These are phyloP conservation scores for Populus ilicifolia DNA, from an alignment of 345 rosid genomes.

Conservation along the genomic window DNA sequence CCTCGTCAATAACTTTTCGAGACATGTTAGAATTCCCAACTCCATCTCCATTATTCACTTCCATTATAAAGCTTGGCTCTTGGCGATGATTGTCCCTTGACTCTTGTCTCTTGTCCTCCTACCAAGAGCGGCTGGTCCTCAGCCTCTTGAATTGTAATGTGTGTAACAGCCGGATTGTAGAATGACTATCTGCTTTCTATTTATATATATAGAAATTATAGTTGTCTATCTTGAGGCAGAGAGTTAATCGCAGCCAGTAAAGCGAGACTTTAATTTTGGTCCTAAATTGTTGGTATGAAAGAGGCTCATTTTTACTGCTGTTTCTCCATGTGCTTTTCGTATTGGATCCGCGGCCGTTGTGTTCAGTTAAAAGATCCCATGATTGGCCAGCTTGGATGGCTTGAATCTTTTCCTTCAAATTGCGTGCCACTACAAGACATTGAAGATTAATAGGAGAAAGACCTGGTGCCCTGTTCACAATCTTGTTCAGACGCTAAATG, in stretches of 20 bases:
- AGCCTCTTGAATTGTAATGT: conserved; percentile 5
- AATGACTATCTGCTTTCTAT: not conserved
- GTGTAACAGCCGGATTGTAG: conserved; percentile 22
- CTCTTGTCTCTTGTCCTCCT: conserved; percentile 3
- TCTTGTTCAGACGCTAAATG: no score
- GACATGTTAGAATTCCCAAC: conserved; percentile 10
- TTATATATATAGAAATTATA: not conserved
- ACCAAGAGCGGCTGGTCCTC: conserved; percentile 22
- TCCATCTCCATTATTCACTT: not conserved
- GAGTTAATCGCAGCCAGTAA: not conserved
- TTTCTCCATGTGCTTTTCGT: not conserved
- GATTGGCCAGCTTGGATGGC: not conserved
- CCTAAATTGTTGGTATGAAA: not conserved
- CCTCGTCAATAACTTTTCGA: conserved; percentile 26
- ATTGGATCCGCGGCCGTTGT: not conserved
- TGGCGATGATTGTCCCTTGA: not conserved
- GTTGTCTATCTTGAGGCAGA: not conserved
- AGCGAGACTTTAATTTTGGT: not conserved
- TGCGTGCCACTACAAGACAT: not conserved
- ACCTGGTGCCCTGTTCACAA: not conserved
- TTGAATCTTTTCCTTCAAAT: not conserved
- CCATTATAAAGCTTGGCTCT: not conserved
- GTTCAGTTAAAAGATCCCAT: not conserved
- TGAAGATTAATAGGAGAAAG: not conserved
- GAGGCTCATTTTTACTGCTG: not conserved